These are phyloP conservation scores for Comarum palustre DNA, from an alignment of 306 rosid species.

Conservation along the genomic window DNA sequence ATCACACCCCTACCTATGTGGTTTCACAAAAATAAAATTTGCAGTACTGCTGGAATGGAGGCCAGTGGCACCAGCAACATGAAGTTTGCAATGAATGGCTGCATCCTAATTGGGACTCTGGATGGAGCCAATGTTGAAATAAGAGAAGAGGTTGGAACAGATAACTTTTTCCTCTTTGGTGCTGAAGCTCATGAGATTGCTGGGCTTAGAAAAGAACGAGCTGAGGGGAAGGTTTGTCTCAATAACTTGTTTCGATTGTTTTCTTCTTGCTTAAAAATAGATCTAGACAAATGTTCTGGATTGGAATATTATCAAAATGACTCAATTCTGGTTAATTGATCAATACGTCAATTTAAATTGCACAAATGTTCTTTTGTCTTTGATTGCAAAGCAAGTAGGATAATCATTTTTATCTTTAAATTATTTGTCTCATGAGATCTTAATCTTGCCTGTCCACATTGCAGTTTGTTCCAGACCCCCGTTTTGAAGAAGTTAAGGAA, in stretches of 20 bases:
- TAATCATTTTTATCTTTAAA: neutral
- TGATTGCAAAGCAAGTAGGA: neutral
- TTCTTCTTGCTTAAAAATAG: neutral
- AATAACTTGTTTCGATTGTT: conserved; percentile 17
- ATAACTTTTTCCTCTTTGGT: conserved; percentile 94
- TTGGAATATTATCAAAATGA: conserved; percentile 3
- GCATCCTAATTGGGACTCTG: conserved; percentile 88
- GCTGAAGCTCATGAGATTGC: conserved; percentile 91
- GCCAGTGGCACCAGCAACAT: conserved; percentile 99
- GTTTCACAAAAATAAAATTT: neutral
- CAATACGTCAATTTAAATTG: neutral
- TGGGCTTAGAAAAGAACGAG: conserved; percentile 86
- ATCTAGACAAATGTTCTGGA: conserved; percentile 9
- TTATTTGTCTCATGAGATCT: conserved; percentile 7
- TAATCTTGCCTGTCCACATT: conserved; percentile 30
- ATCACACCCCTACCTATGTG: neutral
- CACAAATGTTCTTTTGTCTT: neutral
- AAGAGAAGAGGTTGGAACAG: conserved; percentile 89
- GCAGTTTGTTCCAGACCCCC: conserved; percentile 90
- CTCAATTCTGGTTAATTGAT: conserved; percentile 14
- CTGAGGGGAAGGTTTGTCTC: conserved; percentile 81
- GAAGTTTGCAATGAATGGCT: conserved; percentile 98
- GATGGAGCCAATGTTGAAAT: conserved; percentile 99
- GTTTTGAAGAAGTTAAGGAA: conserved; percentile 83
- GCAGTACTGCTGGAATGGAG: conserved; percentile 99